Evolutionary conservation across 805 yeast genomes (phyloP), one percentile per base, ranked within the genome.

Genomic region (Torulaspora gathmanii): DNA sequence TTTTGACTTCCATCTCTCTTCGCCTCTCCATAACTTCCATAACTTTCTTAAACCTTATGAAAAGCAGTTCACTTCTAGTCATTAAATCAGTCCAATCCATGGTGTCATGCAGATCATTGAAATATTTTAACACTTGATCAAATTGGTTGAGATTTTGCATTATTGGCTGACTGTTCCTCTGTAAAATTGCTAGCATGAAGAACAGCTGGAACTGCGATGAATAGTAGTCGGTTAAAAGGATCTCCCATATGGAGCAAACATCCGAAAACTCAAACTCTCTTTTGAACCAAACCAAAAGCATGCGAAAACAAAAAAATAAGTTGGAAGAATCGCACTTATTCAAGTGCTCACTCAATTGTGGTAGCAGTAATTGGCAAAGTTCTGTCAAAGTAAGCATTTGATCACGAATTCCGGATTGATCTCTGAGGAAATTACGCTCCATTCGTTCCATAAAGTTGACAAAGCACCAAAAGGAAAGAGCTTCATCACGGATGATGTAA

Each of bases 281-380:
- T 63, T 93, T 93, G 63, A 78, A 93, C 96, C 96, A 90, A 2
- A 93, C 97, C 31, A 93, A 70, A 12, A 93, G 69, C 98, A 93
- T 91, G 49, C 98, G 72, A 71, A 93, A 93, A 57, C 90, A 89
- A 72, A 93, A 93, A 61, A 93, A 93, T 50, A 93, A 73, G 60
- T 93, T 90, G 25, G 82, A 85, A 2, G 96, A 83, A 53, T 90
- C 96, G 58, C 96, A 88, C 60, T 82, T 80, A 43, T 80, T 90
- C 51, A 93, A 70, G 64, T 93, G 98, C 20, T 80, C 71, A 61
- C 84, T 89, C 41, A 93, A 69, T 41, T 81, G 75, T 1, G 99
- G 99, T 37, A 89, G 69, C 93, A 91, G 84, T 52, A 93, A 80
- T 54, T 86, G 95, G n/a, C 86, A 84, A 31, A 93, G 69, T 49